A percentile compares a stretch with the other conserved stretches of the same genome.
Evolutionary conservation across 345 rosid genomes (phyloP).

Genomic region (Leavenworthia alabamica): DNA sequence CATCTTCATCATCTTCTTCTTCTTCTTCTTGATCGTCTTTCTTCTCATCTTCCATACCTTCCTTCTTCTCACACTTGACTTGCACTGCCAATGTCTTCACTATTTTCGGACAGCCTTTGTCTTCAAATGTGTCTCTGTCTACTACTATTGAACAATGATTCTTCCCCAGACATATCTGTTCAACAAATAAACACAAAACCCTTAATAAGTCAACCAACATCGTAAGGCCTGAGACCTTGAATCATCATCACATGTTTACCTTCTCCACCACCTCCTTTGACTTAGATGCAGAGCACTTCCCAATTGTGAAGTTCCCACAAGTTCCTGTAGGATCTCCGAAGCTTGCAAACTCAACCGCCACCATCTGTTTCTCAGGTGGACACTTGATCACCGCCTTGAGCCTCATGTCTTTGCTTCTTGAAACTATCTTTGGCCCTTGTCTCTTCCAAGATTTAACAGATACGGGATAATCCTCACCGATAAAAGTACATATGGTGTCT

Average conservation of each 20-base stretch:
- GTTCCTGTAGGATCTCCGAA: constrained; percentile 60
- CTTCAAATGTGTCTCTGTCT: constrained; percentile 39
- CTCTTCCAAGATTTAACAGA: constrained; percentile 46
- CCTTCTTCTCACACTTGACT: constrained; percentile 41
- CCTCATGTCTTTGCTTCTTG: constrained; percentile 22
- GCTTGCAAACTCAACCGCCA: constrained; percentile 62
- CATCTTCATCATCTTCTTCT: background rate
- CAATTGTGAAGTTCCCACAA: constrained; percentile 47
- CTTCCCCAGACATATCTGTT: constrained; percentile 60
- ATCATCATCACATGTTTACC: constrained; percentile 30
- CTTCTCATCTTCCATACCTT: background rate
- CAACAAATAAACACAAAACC: background rate
- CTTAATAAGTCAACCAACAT: background rate
- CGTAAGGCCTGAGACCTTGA: background rate
- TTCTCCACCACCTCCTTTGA: constrained; percentile 53
- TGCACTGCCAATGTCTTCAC: constrained; percentile 56
- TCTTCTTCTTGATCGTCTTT: too few species aligned
- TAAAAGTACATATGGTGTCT: constrained; percentile 59
- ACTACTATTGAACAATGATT: constrained; percentile 18
- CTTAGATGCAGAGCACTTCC: constrained; percentile 43
- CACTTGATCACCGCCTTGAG: constrained; percentile 47
- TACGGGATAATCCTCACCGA: constrained; percentile 47
- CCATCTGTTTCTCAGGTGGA: constrained; percentile 37
- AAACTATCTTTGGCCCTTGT: constrained; percentile 24
- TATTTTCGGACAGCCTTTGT: constrained; percentile 34